Evolutionary conservation across 306 rosid species (phyloP).

Genomic region (Prunus kanzakura): DNA sequence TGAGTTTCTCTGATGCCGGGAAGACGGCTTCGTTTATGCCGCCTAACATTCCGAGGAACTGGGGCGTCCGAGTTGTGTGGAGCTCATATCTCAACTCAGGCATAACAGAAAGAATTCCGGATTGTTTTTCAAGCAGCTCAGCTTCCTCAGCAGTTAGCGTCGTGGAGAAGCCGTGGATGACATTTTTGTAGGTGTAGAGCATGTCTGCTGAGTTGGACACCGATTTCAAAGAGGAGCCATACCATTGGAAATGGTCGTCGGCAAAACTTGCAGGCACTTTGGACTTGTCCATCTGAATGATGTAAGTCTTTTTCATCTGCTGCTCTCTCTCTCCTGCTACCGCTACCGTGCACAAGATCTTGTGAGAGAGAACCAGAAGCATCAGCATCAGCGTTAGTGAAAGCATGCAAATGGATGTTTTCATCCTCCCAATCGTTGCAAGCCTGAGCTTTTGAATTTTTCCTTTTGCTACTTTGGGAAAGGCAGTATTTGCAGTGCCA

Average conservation of each 20-base stretch:
- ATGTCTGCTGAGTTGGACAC: conserved; percentile 54
- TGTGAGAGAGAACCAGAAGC: neutral
- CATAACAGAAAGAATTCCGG: conserved; percentile 43
- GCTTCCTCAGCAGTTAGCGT: conserved; percentile 64
- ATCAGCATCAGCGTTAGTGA: neutral
- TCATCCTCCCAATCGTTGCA: neutral
- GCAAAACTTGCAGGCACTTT: conserved; percentile 53
- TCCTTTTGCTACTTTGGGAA: neutral
- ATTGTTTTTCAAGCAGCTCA: conserved; percentile 11
- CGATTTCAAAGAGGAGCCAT: conserved; percentile 52
- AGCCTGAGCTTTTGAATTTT: neutral
- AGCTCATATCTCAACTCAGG: conserved; percentile 63
- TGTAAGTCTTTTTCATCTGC: conserved; percentile 45
- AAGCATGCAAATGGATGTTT: neutral
- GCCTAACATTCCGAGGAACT: conserved; percentile 61
- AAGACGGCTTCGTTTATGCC: conserved; percentile 8
- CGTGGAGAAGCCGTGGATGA: conserved; percentile 67
- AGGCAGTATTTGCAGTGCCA: too few species aligned
- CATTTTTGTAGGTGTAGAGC: conserved; percentile 54
- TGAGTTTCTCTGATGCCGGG: conserved; percentile 4
- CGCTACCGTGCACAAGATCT: neutral
- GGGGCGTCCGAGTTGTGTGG: conserved; percentile 71
- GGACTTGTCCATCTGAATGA: conserved; percentile 62
- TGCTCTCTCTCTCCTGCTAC: conserved; percentile 36
- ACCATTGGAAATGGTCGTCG: conserved; percentile 50